A percentile compares a stretch with the other conserved stretches of the same genome.
phyloP scores from a whole-genome alignment of 768 basidiomycete genomes.

The Calocybe gangraenosa region DNA sequence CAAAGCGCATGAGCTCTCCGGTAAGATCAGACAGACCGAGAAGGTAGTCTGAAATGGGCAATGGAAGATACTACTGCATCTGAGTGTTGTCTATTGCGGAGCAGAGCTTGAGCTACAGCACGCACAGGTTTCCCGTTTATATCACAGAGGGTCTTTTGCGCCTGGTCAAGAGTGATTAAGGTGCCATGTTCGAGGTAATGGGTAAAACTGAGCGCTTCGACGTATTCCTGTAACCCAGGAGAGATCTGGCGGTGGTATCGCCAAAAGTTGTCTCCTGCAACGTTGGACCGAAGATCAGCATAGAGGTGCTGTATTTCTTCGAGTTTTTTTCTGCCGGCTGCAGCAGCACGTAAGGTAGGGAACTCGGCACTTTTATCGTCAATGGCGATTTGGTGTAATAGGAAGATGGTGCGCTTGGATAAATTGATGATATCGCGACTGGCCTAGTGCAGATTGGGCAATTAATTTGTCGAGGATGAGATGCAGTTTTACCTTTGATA shows the following conservation, averaged over 20 bases:
- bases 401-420: conserved; percentile 93
- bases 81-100: background rate
- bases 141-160: conserved; percentile 62
- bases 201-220: conserved; percentile 88
- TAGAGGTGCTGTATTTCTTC: conserved; percentile 64
- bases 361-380: conserved; percentile 32
- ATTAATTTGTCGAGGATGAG: no score
- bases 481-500: conserved; percentile 67
- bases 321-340: conserved; percentile 55
- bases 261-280: conserved; percentile 73
- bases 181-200: conserved; percentile 72
- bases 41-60: conserved; percentile 81
- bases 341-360: conserved; percentile 42
- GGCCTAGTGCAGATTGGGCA: conserved; percentile 35
- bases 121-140: conserved; percentile 61
- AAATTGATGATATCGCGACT: conserved; percentile 87
- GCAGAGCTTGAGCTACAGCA: conserved; percentile 12
- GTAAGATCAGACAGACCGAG: conserved; percentile 93
- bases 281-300: conserved; percentile 53
- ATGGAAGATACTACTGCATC: conserved; percentile 60
- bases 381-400: conserved; percentile 68
- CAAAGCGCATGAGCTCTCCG: conserved; percentile 95
- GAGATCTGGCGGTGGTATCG: conserved; percentile 70
- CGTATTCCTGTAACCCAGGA: conserved; percentile 90
- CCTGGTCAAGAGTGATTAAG: conserved; percentile 64